These are phyloP conservation scores for Penicillium desertorum DNA, from an alignment of 495 filamentous ascomycete genomes.

Conservation along the genomic window DNA sequence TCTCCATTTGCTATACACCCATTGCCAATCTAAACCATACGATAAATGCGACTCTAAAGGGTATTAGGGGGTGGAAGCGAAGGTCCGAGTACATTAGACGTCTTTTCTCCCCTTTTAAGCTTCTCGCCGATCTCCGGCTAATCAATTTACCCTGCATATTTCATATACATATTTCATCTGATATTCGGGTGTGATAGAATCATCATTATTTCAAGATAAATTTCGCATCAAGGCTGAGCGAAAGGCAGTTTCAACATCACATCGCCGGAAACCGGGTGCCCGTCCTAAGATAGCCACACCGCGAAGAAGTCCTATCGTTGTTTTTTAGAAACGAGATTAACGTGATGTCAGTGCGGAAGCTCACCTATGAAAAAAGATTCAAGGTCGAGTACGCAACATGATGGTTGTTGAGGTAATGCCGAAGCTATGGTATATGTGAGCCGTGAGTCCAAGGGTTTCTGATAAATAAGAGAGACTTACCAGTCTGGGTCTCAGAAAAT, in stretches of 20 bases:
- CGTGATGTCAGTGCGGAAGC: neutral
- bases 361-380: slow-evolving; percentile 1
- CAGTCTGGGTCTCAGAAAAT: neutral
- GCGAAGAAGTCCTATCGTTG: neutral
- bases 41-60: neutral
- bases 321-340: neutral
- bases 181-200: neutral
- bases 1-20: neutral
- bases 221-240: slow-evolving; percentile 1
- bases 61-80: no score
- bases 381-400: neutral
- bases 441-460: neutral
- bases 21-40: neutral
- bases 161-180: neutral
- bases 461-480: neutral
- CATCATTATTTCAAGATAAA: neutral
- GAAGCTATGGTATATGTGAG: neutral
- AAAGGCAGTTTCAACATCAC: slow-evolving; percentile 1
- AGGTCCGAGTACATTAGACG: neutral
- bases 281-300: slow-evolving; percentile 5
- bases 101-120: no score
- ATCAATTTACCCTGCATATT: neutral
- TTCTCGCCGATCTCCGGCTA: neutral
- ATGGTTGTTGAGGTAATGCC: neutral
- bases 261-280: slow-evolving; percentile 4